Conservation (phyloP, 2,329 filamentous ascomycete genomes). For the Aureobasidium lini region DNA sequence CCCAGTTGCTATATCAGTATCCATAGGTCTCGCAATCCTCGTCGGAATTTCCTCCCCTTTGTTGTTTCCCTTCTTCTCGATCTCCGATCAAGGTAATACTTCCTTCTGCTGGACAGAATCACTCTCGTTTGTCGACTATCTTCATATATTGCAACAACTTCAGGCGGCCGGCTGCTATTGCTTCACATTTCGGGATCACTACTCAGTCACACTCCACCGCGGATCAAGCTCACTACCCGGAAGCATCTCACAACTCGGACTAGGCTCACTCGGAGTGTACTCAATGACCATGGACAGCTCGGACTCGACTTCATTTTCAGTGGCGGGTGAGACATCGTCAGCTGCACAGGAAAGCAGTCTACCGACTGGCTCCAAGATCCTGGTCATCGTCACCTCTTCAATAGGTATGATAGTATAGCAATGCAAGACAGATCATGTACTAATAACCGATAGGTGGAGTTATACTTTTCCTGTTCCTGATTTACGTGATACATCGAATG, state of each 20-base stretch:
- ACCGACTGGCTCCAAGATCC: not conserved
- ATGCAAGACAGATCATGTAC: not conserved
- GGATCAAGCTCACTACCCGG: no score
- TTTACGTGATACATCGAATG: constrained; percentile 14
- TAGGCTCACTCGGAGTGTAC: no score
- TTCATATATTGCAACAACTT: not conserved
- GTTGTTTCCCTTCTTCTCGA: not conserved
- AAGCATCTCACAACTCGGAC: no score
- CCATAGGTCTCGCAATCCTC: not conserved
- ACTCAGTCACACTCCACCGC: no score
- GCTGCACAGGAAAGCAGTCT: not conserved
- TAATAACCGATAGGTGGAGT: constrained; percentile 12
- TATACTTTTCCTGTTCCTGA: constrained; percentile 13
- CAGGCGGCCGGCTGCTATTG: not conserved
- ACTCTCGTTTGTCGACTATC: not conserved
- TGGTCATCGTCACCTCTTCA: constrained; percentile 10
- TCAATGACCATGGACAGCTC: not conserved
- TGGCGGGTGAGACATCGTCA: not conserved
- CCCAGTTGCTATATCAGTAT: constrained; percentile 11
- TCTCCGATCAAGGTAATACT: constrained; percentile 1
- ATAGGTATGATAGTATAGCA: constrained; percentile 2
- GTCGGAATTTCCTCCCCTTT: not conserved
- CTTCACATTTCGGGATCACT: not conserved
- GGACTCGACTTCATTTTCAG: not conserved
- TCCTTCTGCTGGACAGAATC: constrained; percentile 8